Conservation (phyloP, 2,329 filamentous ascomycete species). For the Trichoderma simmonsii region DNA sequence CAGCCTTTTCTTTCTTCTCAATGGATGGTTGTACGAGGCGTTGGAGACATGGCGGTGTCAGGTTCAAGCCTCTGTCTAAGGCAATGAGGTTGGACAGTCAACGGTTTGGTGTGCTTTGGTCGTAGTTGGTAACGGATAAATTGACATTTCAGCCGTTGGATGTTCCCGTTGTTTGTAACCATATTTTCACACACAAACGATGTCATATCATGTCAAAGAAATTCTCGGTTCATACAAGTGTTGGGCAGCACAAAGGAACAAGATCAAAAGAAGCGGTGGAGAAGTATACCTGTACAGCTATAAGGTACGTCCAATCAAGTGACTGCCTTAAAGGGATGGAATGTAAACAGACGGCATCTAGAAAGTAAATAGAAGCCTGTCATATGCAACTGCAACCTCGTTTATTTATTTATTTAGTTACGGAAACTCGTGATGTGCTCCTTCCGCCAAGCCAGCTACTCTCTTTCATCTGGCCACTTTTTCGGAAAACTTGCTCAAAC, state of each 20-base stretch:
- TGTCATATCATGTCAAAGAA: neutral
- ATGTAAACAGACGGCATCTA: neutral
- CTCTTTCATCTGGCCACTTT: neutral
- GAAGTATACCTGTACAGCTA: neutral
- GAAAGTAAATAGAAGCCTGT: neutral
- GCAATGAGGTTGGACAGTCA: neutral
- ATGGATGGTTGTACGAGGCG: neutral
- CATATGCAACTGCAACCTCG: neutral
- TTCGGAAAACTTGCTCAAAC: constrained; percentile 22
- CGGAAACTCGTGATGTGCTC: neutral
- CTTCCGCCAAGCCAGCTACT: neutral
- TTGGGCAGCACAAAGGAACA: neutral
- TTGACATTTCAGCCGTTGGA: neutral
- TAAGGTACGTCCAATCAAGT: neutral
- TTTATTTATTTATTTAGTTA: neutral
- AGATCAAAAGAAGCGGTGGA: neutral
- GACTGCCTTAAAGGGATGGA: neutral
- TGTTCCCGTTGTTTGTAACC: neutral
- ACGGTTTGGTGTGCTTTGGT: neutral
- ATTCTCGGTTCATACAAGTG: neutral
- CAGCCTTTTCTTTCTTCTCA: neutral
- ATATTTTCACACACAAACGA: neutral
- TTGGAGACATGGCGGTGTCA: neutral
- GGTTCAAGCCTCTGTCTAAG: neutral
- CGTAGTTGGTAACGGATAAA: neutral